phyloP scores from a whole-genome alignment of 495 filamentous ascomycete species.

The Aspergillus affinis region DNA sequence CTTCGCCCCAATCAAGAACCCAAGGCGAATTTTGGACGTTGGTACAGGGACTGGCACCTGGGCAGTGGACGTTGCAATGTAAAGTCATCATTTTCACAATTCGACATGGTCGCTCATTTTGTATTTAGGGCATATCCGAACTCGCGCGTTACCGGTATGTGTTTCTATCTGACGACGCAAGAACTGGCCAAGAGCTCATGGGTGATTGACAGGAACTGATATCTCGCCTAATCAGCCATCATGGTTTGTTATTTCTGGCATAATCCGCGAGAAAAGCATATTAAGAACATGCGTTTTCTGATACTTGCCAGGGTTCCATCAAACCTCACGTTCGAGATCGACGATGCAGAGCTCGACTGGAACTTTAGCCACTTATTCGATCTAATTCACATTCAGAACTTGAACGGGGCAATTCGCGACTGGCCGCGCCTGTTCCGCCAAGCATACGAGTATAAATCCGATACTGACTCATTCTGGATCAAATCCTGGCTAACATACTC shows the following conservation, averaged over 20 bases:
- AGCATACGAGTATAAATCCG: not conserved
- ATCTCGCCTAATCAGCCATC: not conserved
- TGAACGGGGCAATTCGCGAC: not conserved
- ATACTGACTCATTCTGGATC: not conserved
- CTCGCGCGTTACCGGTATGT: not conserved
- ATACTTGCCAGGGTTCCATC: not conserved
- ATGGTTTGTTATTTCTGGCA: too few relatives aligned
- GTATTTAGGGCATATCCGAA: not conserved
- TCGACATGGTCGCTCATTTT: not conserved
- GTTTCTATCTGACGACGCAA: not conserved
- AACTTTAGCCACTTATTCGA: not conserved
- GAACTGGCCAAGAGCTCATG: not conserved
- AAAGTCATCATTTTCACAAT: not conserved
- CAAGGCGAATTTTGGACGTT: conserved; percentile 1
- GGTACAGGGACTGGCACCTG: conserved; percentile 2
- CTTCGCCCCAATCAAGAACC: not conserved
- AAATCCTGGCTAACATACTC: not conserved
- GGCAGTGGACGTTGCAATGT: conserved; percentile 1
- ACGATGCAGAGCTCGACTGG: conserved; percentile 6
- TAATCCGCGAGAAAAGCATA: too few relatives aligned
- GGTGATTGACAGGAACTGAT: not conserved
- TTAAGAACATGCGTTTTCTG: too few relatives aligned
- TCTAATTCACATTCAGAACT: not conserved
- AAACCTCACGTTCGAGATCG: conserved; percentile 1
- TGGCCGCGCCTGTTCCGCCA: conserved; percentile 1